These are phyloP conservation scores for Ceratobasidium sp. DNA, from an alignment of 1,284 basidiomycete genomes.

Conservation along the genomic window DNA sequence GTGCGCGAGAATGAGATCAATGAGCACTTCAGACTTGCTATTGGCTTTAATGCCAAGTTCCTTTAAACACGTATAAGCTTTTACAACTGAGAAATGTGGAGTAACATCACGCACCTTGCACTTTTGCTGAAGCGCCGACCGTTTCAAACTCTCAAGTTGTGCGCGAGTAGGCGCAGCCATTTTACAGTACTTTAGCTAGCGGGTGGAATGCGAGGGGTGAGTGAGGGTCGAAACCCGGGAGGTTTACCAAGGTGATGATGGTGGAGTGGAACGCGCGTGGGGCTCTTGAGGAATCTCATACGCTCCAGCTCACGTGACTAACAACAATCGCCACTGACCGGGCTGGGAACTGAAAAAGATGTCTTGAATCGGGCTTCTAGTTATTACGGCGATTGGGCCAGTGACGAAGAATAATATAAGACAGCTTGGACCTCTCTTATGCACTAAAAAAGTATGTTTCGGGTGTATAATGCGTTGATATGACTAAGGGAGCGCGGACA, in stretches of 20 bases:
- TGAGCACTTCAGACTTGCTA: slow-evolving; percentile 35
- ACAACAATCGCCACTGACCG: slow-evolving; percentile 11
- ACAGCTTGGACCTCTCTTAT: too few relatives aligned
- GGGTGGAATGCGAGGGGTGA: not conserved
- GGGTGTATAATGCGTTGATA: too few relatives aligned
- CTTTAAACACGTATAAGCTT: slow-evolving; percentile 5
- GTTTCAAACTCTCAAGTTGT: slow-evolving; percentile 36
- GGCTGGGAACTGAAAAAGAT: too few relatives aligned
- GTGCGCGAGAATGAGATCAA: slow-evolving; percentile 15
- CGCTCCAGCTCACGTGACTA: slow-evolving; percentile 29
- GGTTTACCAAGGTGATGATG: slow-evolving; percentile 6
- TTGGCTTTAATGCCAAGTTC: slow-evolving; percentile 44
- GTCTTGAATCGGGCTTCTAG: too few relatives aligned
- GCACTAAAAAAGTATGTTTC: too few relatives aligned
- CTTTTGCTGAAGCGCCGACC: slow-evolving; percentile 31
- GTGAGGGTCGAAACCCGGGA: not conserved
- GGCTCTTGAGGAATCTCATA: not conserved
- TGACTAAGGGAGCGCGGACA: too few relatives aligned
- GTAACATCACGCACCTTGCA: slow-evolving; percentile 31
- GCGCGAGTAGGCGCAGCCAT: slow-evolving; percentile 28
- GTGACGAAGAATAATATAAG: too few relatives aligned
- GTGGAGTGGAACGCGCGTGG: slow-evolving; percentile 14
- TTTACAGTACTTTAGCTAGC: not conserved
- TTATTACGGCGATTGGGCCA: too few relatives aligned
- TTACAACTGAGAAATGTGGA: not conserved